phyloP scores from a whole-genome alignment of 139 green algal species.

The Volvox africanus region DNA sequence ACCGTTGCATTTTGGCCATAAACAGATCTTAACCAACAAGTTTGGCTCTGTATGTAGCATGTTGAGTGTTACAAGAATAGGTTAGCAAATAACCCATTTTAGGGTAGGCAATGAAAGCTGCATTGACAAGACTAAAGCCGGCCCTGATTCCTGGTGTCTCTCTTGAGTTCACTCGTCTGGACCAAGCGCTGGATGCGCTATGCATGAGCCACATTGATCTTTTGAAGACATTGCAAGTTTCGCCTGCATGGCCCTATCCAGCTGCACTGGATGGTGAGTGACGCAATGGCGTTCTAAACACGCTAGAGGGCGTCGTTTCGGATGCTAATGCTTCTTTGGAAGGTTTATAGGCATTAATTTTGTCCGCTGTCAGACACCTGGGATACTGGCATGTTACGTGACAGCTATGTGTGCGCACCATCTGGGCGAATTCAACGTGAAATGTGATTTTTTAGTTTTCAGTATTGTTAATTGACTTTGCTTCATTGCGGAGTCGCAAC shows the following conservation, averaged over 20 bases:
- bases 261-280: not conserved
- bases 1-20: not conserved
- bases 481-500: too few species aligned
- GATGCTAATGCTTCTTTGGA: not conserved
- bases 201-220: not conserved
- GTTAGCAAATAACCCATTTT: not conserved
- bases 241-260: not conserved
- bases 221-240: not conserved
- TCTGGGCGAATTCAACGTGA: too few species aligned
- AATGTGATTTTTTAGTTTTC: too few species aligned
- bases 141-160: not conserved
- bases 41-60: not conserved
- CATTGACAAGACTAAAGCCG: not conserved
- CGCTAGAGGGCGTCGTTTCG: not conserved
- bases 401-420: too few species aligned
- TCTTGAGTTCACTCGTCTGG: not conserved
- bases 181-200: not conserved
- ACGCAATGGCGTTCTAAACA: not conserved
- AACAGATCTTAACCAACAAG: not conserved
- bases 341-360: not conserved
- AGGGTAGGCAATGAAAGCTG: not conserved
- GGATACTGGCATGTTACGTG: too few species aligned
- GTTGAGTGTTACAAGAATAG: too few species aligned
- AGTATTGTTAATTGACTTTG: too few species aligned
- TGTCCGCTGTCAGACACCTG: too few species aligned